Evolutionary conservation across 371 early-diverging fungal species (phyloP).

Genomic region (Lichtheimia ramosa): DNA sequence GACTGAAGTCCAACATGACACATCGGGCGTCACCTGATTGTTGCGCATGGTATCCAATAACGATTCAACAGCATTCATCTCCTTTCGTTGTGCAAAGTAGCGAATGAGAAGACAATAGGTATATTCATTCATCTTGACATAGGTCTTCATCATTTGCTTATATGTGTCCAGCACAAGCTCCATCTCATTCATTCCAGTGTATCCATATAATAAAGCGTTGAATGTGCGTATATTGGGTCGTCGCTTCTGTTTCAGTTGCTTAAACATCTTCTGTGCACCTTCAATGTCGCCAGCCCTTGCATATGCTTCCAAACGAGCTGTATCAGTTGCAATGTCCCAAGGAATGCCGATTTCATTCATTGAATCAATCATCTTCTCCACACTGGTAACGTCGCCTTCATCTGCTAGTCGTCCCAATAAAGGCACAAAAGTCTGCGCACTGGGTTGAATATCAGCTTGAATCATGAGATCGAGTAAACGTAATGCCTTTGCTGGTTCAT

Average conservation of each 20-base stretch:
- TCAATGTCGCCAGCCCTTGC: constrained; percentile 39
- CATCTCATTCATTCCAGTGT: constrained; percentile 35
- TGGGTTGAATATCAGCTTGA: constrained; percentile 13
- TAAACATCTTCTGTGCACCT: constrained; percentile 34
- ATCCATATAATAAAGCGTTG: constrained; percentile 36
- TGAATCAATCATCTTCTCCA: constrained; percentile 19
- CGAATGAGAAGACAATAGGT: constrained; percentile 42
- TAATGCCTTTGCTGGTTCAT: constrained; percentile 24
- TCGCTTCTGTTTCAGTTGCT: constrained; percentile 18
- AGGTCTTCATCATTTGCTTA: constrained; percentile 29
- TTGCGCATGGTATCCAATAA: constrained; percentile 36
- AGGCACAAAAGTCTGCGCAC: constrained; percentile 24
- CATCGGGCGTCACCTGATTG: constrained; percentile 25
- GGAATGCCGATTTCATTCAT: constrained; percentile 26
- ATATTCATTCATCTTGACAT: constrained; percentile 25
- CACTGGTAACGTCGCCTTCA: constrained; percentile 23
- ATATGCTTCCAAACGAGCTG: constrained; percentile 43
- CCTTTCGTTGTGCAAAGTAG: constrained; percentile 35
- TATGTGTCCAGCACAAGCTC: constrained; percentile 41
- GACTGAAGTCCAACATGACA: constrained; percentile 30
- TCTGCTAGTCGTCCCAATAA: constrained; percentile 31
- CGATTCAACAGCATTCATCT: constrained; percentile 33
- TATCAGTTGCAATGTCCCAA: constrained; percentile 26
- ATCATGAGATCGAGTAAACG: constrained; percentile 27
- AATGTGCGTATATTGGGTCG: constrained; percentile 29